These are phyloP conservation scores for Penicillium alfredii DNA, from an alignment of 495 filamentous ascomycete species.

Conservation along the genomic window DNA sequence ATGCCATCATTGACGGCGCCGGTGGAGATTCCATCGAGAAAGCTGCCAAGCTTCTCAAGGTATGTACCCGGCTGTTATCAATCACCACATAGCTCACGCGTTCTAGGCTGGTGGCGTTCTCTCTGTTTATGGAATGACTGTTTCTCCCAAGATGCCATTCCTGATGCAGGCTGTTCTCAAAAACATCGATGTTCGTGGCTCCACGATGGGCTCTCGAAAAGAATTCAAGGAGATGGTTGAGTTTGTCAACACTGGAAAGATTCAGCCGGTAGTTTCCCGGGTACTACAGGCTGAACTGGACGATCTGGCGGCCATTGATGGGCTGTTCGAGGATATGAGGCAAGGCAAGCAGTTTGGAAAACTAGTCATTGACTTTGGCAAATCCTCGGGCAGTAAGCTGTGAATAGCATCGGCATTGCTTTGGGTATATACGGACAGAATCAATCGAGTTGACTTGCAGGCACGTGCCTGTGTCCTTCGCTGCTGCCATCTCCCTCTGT, in stretches of 20 bases:
- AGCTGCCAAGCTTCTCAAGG: slow-evolving; percentile 52
- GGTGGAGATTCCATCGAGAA: slow-evolving; percentile 65
- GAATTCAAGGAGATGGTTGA: slow-evolving; percentile 75
- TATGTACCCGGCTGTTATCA: slow-evolving; percentile 15
- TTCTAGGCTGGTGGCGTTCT: slow-evolving; percentile 57
- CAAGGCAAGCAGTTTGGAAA: slow-evolving; percentile 74
- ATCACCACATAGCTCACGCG: neutral
- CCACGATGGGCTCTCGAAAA: slow-evolving; percentile 68
- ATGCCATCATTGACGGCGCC: slow-evolving; percentile 70
- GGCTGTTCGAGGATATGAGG: slow-evolving; percentile 69
- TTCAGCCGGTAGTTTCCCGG: slow-evolving; percentile 58
- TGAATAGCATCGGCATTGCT: slow-evolving; percentile 17
- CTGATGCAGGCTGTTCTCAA: slow-evolving; percentile 64
- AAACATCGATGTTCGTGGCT: slow-evolving; percentile 67
- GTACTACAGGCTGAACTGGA: slow-evolving; percentile 56
- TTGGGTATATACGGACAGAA: neutral
- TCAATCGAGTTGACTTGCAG: too few relatives aligned
- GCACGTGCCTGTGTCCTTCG: neutral
- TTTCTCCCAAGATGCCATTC: slow-evolving; percentile 66
- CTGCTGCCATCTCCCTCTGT: slow-evolving; percentile 3
- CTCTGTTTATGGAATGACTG: slow-evolving; percentile 72
- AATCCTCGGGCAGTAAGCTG: slow-evolving; percentile 37
- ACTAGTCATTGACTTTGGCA: slow-evolving; percentile 56
- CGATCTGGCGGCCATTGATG: slow-evolving; percentile 59
- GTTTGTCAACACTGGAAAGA: slow-evolving; percentile 58